Evolutionary conservation across 441 rosid genomes (phyloP).

Genomic region (Biscutella laevigata): DNA sequence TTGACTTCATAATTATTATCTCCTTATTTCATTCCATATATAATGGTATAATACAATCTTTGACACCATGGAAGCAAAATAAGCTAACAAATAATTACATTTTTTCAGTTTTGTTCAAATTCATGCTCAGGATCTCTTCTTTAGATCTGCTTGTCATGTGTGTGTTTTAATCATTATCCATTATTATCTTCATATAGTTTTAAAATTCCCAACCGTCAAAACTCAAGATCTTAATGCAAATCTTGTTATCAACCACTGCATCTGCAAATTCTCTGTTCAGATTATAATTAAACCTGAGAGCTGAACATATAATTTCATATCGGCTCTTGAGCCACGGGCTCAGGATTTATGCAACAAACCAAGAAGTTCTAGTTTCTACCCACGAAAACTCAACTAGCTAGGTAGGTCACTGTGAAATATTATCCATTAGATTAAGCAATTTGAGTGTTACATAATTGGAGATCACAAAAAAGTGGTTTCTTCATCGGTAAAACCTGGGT

Average conservation of each 20-base stretch:
- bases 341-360: conserved; percentile 31
- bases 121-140: conserved; percentile 33
- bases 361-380: conserved; percentile 14
- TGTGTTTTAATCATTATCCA: conserved; percentile 27
- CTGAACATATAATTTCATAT: conserved; percentile 6
- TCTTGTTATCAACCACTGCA: conserved; percentile 18
- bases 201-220: conserved; percentile 10
- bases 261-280: conserved; percentile 17
- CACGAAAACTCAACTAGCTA: conserved; percentile 1
- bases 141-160: conserved; percentile 40
- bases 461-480: conserved; percentile 21
- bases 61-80: conserved; percentile 24
- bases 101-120: conserved; percentile 21
- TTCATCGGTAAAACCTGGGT: conserved; percentile 23
- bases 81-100: conserved; percentile 24
- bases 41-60: conserved; percentile 34
- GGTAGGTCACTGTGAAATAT: conserved; percentile 23
- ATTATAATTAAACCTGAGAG: conserved; percentile 17
- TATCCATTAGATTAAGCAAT: conserved; percentile 4
- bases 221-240: conserved; percentile 4
- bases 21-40: conserved; percentile 29
- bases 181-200: conserved; percentile 23
- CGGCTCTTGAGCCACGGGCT: conserved; percentile 53
- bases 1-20: conserved; percentile 17
- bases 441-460: conserved; percentile 20